Evolutionary conservation across 805 yeast species (phyloP).

Genomic region (Wickerhamomyces strasburgensis): DNA sequence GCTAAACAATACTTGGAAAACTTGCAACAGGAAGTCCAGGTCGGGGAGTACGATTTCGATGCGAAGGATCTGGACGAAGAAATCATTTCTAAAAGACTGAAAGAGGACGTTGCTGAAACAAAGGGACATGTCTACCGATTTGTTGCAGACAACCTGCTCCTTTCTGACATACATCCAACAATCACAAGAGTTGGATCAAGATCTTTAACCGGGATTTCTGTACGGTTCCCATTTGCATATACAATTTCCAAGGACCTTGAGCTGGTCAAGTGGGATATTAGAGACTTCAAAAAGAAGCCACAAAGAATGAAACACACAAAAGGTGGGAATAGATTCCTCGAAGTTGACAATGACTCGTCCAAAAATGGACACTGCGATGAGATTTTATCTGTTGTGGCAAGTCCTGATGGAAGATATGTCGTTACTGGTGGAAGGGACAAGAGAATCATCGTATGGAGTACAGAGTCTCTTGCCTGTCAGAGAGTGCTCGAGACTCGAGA

Average conservation of each 20-base stretch:
- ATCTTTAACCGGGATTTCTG: conserved; percentile 44
- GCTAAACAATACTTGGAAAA: conserved; percentile 90
- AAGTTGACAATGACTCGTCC: conserved; percentile 39
- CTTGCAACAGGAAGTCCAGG: conserved; percentile 55
- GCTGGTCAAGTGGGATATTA: conserved; percentile 74
- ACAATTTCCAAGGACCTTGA: conserved; percentile 80
- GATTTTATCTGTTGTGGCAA: conserved; percentile 72
- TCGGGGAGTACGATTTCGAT: conserved; percentile 56
- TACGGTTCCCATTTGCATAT: conserved; percentile 46
- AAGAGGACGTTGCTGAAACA: conserved; percentile 83
- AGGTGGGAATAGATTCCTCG: conserved; percentile 51
- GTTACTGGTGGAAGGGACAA: conserved; percentile 90
- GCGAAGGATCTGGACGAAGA: conserved; percentile 91
- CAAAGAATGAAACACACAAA: conserved; percentile 55
- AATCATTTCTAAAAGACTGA: conserved; percentile 72
- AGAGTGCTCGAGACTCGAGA: conserved; percentile 74
- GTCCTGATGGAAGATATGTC: conserved; percentile 81
- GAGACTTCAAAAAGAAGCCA: conserved; percentile 53
- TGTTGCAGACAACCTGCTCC: conserved; percentile 45
- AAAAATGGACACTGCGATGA: conserved; percentile 74
- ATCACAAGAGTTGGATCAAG: conserved; percentile 54
- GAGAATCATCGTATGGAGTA: conserved; percentile 79
- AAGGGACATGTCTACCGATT: conserved; percentile 78
- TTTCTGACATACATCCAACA: conserved; percentile 35
- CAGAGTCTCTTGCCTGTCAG: conserved; percentile 69